Conservation (phyloP, 176 grass and related monocot species). For the Alopecurus myosuroides region DNA sequence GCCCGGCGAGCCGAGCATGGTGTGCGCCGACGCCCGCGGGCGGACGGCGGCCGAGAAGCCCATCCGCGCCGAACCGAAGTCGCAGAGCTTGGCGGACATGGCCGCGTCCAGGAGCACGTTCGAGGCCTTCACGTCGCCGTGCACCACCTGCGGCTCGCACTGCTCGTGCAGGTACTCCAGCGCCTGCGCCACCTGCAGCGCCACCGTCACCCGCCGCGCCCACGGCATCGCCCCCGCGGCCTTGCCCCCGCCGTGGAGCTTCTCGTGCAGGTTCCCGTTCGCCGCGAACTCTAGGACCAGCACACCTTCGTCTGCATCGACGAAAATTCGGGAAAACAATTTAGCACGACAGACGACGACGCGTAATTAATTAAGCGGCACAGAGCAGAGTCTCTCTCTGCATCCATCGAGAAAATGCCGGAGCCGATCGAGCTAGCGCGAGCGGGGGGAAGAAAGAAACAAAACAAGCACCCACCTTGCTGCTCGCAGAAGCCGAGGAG, state of each 20-base stretch:
- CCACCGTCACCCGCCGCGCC: constrained; percentile 57
- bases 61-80: constrained; percentile 85
- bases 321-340: not conserved
- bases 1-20: constrained; percentile 77
- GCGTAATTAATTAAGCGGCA: too few relatives aligned
- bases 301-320: constrained; percentile 71
- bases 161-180: constrained; percentile 87
- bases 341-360: not conserved
- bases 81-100: constrained; percentile 83
- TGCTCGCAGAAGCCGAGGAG: constrained; percentile 90
- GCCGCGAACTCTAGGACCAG: constrained; percentile 84
- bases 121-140: constrained; percentile 86
- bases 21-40: constrained; percentile 46
- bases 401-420: not conserved
- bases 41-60: constrained; percentile 88
- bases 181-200: constrained; percentile 64
- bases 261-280: constrained; percentile 89
- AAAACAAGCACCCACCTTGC: constrained; percentile 37
- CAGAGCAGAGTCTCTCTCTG: not conserved
- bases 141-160: constrained; percentile 87
- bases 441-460: not conserved
- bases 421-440: too few relatives aligned
- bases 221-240: constrained; percentile 43
- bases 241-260: constrained; percentile 54
- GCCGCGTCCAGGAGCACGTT: constrained; percentile 84